Evolutionary conservation across 331 rosid genomes (phyloP).

Genomic region (Quercus phellos): DNA sequence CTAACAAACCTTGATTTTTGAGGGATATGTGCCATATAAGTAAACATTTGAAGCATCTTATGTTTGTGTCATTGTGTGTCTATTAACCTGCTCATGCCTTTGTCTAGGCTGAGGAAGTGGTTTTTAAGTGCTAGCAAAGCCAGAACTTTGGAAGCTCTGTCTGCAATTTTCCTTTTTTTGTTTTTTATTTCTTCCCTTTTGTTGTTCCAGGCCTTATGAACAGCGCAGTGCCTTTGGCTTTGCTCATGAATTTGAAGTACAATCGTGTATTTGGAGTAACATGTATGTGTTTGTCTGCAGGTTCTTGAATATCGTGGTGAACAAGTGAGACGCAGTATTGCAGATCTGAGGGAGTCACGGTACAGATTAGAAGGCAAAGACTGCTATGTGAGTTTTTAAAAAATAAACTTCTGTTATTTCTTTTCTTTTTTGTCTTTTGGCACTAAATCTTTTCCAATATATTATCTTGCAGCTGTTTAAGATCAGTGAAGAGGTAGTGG

Average conservation of each 20-base stretch:
- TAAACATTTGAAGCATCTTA: too few species aligned
- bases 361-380: constrained; percentile 85
- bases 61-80: too few species aligned
- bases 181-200: background rate
- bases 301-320: constrained; percentile 99
- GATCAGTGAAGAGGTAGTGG: constrained; percentile 98
- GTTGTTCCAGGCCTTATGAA: background rate
- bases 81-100: background rate
- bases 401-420: background rate
- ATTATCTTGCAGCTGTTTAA: constrained; percentile 70
- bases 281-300: constrained; percentile 38
- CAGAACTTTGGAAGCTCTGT: background rate
- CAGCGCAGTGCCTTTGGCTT: background rate
- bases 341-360: constrained; percentile 87
- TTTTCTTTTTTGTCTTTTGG: background rate
- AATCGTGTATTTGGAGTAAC: constrained; percentile 1
- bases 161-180: background rate
- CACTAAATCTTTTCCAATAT: constrained; percentile 3
- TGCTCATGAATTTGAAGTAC: constrained; percentile 4
- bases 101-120: background rate
- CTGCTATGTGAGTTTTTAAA: constrained; percentile 76
- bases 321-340: constrained; percentile 87
- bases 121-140: background rate
- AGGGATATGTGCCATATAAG: too few species aligned
- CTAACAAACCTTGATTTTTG: background rate